Conservation (phyloP, 225 moss, liverwort and hornwort species). For the Rhytidiadelphus loreus region DNA sequence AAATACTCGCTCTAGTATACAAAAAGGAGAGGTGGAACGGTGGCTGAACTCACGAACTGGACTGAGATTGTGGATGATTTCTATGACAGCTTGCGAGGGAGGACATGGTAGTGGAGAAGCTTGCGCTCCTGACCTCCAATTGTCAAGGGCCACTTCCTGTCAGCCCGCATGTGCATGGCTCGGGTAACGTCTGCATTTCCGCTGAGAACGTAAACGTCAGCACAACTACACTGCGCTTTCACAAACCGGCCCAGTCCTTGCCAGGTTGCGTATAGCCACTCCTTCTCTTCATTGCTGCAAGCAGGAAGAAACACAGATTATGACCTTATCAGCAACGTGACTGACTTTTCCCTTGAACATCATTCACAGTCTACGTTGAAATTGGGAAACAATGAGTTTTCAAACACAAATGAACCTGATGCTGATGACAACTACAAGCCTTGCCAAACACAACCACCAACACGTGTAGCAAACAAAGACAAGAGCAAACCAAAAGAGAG, state of each 20-base stretch:
- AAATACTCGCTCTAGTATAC: background rate
- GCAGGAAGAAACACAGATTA: background rate
- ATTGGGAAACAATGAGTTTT: background rate
- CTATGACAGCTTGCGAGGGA: constrained; percentile 41
- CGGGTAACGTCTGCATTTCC: constrained; percentile 75
- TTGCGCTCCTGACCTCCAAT: constrained; percentile 65
- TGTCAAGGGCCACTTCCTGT: constrained; percentile 70
- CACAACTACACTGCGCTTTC: constrained; percentile 52
- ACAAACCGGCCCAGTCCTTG: constrained; percentile 65
- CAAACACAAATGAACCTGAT: background rate
- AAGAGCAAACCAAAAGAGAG: background rate
- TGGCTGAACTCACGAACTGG: background rate
- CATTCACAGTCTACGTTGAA: background rate
- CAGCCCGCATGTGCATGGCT: constrained; percentile 77
- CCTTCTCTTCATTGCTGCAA: constrained; percentile 27
- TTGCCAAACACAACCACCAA: background rate
- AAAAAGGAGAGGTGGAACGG: background rate
- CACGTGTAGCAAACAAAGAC: background rate
- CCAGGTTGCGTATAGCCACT: constrained; percentile 55
- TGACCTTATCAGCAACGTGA: background rate
- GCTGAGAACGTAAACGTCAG: constrained; percentile 76
- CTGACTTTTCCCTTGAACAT: background rate
- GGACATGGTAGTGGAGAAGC: constrained; percentile 70
- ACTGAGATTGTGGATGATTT: background rate
- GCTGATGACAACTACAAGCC: background rate